Conservation (phyloP, 768 basidiomycete genomes). For the Mycena chlorophos region DNA sequence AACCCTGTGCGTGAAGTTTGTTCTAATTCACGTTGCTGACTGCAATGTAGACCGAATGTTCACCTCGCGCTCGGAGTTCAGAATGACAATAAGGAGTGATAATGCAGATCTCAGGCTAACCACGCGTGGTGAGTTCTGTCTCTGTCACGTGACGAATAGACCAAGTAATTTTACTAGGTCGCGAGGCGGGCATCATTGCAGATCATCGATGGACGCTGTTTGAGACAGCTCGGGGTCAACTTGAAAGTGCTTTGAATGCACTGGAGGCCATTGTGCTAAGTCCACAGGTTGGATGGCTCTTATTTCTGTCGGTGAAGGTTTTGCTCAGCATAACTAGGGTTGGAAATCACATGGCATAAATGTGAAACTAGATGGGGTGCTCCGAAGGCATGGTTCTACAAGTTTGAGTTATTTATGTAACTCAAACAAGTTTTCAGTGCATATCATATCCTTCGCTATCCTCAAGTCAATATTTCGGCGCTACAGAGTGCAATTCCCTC, state of each 20-base stretch:
- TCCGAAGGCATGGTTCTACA: slow-evolving; percentile 37
- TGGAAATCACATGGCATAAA: slow-evolving; percentile 44
- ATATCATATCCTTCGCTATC: slow-evolving; percentile 69
- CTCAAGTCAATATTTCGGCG: slow-evolving; percentile 44
- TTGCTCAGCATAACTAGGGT: slow-evolving; percentile 24
- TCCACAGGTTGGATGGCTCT: slow-evolving; percentile 38
- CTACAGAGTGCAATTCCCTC: slow-evolving; percentile 50
- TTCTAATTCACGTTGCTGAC: slow-evolving; percentile 6
- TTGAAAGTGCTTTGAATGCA: slow-evolving; percentile 37
- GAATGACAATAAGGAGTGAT: slow-evolving; percentile 84
- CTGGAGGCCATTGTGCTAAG: slow-evolving; percentile 40
- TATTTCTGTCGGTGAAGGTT: not conserved
- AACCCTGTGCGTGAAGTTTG: slow-evolving; percentile 66
- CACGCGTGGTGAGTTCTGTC: slow-evolving; percentile 56
- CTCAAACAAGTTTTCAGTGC: slow-evolving; percentile 48
- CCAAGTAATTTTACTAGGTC: slow-evolving; percentile 33
- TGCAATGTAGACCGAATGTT: slow-evolving; percentile 79
- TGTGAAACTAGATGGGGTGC: slow-evolving; percentile 47
- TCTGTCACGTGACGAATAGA: not conserved
- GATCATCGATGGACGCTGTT: slow-evolving; percentile 45
- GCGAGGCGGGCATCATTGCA: slow-evolving; percentile 45
- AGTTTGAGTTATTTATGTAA: not conserved
- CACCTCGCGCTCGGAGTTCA: slow-evolving; percentile 87
- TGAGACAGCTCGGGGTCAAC: slow-evolving; percentile 31
- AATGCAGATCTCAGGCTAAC: slow-evolving; percentile 87